Base-by-base conservation (phyloP, 129 eudicot genomes). In the Arctium lappa region DNA sequence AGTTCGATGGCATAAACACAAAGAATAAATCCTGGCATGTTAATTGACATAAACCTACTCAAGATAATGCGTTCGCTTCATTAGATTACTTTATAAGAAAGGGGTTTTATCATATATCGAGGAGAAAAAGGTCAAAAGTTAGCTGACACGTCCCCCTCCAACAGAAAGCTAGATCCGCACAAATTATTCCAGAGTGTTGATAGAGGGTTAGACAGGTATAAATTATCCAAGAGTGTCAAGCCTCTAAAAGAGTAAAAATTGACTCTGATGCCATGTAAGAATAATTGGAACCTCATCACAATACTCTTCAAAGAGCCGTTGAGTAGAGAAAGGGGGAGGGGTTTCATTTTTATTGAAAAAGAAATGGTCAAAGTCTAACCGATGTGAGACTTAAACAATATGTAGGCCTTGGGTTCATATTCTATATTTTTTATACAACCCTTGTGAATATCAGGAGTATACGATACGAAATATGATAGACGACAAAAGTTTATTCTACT, bases 1-100 rank as follows among this genome's bases (percentile, higher is more conserved):
- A 77, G 79, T 83, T 83, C 82, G 34, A 70, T 77, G 68, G 72
- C 65, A 79, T 68, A n/a, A 79, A 66, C 27, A 30, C 22, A 56
- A 16, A 29, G 75, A 82, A 60, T 42, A 70, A 62, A 0, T 77
- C 72, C 56, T 69, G 8, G 10, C 27, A 69, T 18, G 29, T 53
- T 39, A 70, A 56, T 77, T 83, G 77, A 82, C 75, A 44, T 46
- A 69, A 77, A 37, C 69, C 65, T 53, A 70, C 36, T 77, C 68
- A 38, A 72, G 78, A 72, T 56, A 83, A 83, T 53, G 44, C 2
- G 46, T 77, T 27, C 3, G 0, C 29, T n/a, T 18, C 29, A 1
- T 60, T 60, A 60, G 68, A 60, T 60, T 16, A 60, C 2, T 7
- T 6, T 60, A 60, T 2, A 5, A 5, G 5, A 60, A 46, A 60